Conservation (phyloP, 108 stramenopile genomes). For the Pseudonitzschia delicatissima region DNA sequence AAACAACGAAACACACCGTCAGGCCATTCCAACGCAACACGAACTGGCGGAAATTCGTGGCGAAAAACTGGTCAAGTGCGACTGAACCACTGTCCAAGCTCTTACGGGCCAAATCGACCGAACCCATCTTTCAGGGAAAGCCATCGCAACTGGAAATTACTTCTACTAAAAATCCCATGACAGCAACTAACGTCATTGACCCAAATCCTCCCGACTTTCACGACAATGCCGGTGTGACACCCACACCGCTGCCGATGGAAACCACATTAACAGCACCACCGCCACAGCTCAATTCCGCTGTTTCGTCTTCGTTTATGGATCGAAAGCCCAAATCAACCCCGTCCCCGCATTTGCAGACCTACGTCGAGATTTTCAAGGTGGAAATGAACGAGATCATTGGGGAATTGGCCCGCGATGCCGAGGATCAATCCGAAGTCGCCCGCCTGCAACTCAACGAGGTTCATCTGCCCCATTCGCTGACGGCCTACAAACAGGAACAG, state of each 20-base stretch:
- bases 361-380: constrained; percentile 26
- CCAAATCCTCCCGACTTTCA: too few species aligned
- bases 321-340: neutral
- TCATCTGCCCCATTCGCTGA: constrained; percentile 52
- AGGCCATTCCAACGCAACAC: constrained; percentile 12
- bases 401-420: constrained; percentile 21
- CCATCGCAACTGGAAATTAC: too few species aligned
- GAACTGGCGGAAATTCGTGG: constrained; percentile 41
- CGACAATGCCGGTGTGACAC: too few species aligned
- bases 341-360: constrained; percentile 5
- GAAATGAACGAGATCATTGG: constrained; percentile 35
- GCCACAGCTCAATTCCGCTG: neutral
- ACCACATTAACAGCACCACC: constrained; percentile 14
- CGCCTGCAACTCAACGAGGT: constrained; percentile 33
- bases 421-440: constrained; percentile 35
- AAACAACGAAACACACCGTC: constrained; percentile 6
- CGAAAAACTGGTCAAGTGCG: constrained; percentile 27
- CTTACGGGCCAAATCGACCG: neutral
- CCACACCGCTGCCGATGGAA: neutral
- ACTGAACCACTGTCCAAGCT: constrained; percentile 22
- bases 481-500: constrained; percentile 43
- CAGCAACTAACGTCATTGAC: too few species aligned
- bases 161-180: too few species aligned
- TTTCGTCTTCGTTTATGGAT: neutral
- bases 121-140: constrained; percentile 19